phyloP scores from a whole-genome alignment of 2,329 filamentous ascomycete species.

The Aspergillus fumigatiaffinis region DNA sequence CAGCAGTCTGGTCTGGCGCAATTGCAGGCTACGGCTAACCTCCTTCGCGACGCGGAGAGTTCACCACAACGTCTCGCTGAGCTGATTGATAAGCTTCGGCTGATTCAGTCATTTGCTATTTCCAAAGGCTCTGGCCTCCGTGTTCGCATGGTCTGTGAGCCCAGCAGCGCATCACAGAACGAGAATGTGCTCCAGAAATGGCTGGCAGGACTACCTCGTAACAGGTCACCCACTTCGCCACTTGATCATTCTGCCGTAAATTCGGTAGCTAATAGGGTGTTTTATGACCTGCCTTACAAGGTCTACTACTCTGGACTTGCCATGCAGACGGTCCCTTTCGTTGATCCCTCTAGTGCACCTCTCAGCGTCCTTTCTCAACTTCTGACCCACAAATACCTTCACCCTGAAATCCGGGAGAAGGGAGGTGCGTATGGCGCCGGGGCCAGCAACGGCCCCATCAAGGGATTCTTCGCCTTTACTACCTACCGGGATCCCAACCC shows the following conservation, averaged over 20 bases:
- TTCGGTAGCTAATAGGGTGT: conserved; percentile 60
- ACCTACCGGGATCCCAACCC: conserved; percentile 97
- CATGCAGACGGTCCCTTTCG: conserved; percentile 79
- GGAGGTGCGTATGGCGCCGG: conserved; percentile 94
- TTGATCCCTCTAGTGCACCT: conserved; percentile 67
- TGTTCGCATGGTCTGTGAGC: conserved; percentile 79
- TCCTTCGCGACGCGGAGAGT: conserved; percentile 65
- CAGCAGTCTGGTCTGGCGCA: conserved; percentile 89
- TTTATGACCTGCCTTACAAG: conserved; percentile 94
- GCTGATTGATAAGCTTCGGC: conserved; percentile 76
- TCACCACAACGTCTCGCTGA: conserved; percentile 67
- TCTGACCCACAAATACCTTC: conserved; percentile 91
- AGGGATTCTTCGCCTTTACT: conserved; percentile 89
- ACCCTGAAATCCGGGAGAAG: conserved; percentile 97
- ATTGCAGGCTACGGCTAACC: conserved; percentile 73
- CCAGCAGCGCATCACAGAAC: conserved; percentile 67
- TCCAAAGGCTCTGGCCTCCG: conserved; percentile 65
- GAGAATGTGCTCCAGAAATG: conserved; percentile 68
- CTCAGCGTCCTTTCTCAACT: conserved; percentile 87
- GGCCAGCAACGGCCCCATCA: conserved; percentile 73
- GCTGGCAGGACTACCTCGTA: conserved; percentile 56
- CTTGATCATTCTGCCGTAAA: conserved; percentile 25
- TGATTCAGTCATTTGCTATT: conserved; percentile 76
- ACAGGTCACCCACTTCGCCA: conserved; percentile 34
- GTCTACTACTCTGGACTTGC: conserved; percentile 90